A percentile compares a stretch with the other conserved stretches of the same genome.
Conservation (phyloP, 164 flowering plant species). For the Macadamia integrifolia region DNA sequence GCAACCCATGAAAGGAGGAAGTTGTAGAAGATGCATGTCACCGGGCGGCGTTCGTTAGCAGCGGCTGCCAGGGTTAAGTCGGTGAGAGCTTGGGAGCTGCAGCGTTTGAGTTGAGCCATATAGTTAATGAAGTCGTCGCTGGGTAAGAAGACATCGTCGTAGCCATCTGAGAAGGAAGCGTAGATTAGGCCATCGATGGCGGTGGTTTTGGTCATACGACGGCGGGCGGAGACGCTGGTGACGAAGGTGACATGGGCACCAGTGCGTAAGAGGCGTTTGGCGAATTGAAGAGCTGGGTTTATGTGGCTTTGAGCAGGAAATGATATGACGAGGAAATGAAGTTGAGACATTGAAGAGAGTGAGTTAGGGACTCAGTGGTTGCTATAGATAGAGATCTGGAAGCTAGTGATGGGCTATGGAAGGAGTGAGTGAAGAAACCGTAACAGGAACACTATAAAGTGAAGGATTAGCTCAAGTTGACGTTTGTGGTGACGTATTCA, state of each 20-base stretch:
- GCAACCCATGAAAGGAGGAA: slow-evolving; percentile 42
- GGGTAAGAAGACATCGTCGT: slow-evolving; percentile 30
- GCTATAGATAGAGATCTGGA: too few relatives aligned
- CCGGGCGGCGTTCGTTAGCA: slow-evolving; percentile 18
- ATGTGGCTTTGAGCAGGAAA: slow-evolving; percentile 45
- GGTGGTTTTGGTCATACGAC: slow-evolving; percentile 18
- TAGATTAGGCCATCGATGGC: slow-evolving; percentile 23
- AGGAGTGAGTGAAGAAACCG: too few relatives aligned
- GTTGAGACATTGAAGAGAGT: not conserved
- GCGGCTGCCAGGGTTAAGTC: slow-evolving; percentile 12
- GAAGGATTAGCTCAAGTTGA: too few relatives aligned
- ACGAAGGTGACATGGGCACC: slow-evolving; percentile 42
- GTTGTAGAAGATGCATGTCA: slow-evolving; percentile 37
- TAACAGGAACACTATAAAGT: too few relatives aligned
- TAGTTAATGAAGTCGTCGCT: not conserved
- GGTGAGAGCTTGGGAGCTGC: slow-evolving; percentile 23
- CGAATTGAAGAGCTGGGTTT: slow-evolving; percentile 50
- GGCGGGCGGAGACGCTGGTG: slow-evolving; percentile 25
- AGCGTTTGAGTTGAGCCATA: slow-evolving; percentile 19
- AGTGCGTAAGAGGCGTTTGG: slow-evolving; percentile 27
- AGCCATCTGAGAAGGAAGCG: slow-evolving; percentile 46
- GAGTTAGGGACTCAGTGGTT: too few relatives aligned
- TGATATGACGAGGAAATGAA: slow-evolving; percentile 34
- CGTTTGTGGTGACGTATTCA: too few relatives aligned
- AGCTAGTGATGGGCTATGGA: too few relatives aligned